phyloP scores from a whole-genome alignment of 345 rosid species.

The Syzygium grande region DNA sequence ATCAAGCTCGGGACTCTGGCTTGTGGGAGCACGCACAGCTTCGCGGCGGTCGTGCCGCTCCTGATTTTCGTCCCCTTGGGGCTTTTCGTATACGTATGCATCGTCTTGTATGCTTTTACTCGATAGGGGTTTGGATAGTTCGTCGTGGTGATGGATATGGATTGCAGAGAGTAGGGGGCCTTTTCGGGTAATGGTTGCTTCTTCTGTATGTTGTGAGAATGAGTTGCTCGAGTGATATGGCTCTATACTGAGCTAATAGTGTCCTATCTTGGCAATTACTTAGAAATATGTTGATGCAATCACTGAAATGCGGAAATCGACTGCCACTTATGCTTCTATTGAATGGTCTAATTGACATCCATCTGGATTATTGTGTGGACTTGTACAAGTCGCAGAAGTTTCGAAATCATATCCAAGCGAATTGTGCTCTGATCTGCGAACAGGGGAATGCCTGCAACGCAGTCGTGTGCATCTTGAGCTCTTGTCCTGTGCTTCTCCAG shows the following conservation, averaged over 20 bases:
- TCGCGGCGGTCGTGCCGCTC: conserved; percentile 69
- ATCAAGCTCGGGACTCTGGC: conserved; percentile 66
- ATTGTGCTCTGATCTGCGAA: neutral
- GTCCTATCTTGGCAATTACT: neutral
- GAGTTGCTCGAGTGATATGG: neutral
- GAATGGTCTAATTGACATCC: neutral
- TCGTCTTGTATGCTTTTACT: conserved; percentile 64
- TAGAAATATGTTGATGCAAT: neutral
- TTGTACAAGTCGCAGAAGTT: neutral
- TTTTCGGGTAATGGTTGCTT: neutral
- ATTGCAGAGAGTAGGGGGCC: neutral
- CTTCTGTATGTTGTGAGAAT: neutral
- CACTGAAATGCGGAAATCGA: neutral
- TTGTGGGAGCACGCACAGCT: conserved; percentile 57
- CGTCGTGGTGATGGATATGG: neutral
- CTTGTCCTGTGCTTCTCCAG: neutral
- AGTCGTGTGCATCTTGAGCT: neutral
- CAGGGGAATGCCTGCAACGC: neutral
- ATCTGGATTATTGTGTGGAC: neutral
- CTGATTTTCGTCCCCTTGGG: conserved; percentile 57
- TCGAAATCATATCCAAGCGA: neutral
- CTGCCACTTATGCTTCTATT: neutral
- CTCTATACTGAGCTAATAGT: conserved; percentile 1
- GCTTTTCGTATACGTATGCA: conserved; percentile 40
- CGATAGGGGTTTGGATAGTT: conserved; percentile 10